Percentiles rank a stretch among this genome's conserved stretches.
Conservation (phyloP, 2,329 filamentous ascomycete species). For the Sclerotinia sclerotiorum region DNA sequence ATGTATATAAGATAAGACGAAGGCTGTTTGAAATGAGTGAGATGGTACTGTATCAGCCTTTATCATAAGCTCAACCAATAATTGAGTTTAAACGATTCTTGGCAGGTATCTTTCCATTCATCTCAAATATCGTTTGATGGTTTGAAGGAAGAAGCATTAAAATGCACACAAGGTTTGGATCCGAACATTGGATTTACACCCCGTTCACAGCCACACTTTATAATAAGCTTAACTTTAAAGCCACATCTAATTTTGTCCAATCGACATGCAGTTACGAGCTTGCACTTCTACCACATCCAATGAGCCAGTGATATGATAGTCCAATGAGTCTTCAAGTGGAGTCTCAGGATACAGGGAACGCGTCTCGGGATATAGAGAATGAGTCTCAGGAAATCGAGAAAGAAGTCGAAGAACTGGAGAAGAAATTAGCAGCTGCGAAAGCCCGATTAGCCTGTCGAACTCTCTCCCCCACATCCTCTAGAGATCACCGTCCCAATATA, state of each 20-base stretch:
- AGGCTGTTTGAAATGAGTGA: not conserved
- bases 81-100: not conserved
- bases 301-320: slow-evolving; percentile 2
- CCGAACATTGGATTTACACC: not conserved
- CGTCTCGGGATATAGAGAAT: slow-evolving; percentile 9
- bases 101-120: not conserved
- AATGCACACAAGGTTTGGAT: no score
- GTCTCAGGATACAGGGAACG: slow-evolving; percentile 11
- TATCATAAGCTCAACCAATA: not conserved
- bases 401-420: slow-evolving; percentile 61
- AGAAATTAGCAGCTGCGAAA: slow-evolving; percentile 44
- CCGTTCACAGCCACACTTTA: slow-evolving; percentile 17
- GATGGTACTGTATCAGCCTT: not conserved
- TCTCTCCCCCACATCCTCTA: slow-evolving; percentile 31
- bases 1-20: not conserved
- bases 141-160: not conserved
- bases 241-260: not conserved
- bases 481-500: slow-evolving; percentile 28
- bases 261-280: not conserved
- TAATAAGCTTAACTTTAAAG: slow-evolving; percentile 14
- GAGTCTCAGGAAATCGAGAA: slow-evolving; percentile 40
- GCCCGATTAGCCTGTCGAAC: slow-evolving; percentile 44
- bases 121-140: not conserved
- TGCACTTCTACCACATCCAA: not conserved
- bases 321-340: slow-evolving; percentile 17